A percentile compares a stretch with the other conserved stretches of the same genome.
These are phyloP conservation scores for Aegilops tauschii DNA, from an alignment of 176 grass and related monocot species.

Conservation along the genomic window DNA sequence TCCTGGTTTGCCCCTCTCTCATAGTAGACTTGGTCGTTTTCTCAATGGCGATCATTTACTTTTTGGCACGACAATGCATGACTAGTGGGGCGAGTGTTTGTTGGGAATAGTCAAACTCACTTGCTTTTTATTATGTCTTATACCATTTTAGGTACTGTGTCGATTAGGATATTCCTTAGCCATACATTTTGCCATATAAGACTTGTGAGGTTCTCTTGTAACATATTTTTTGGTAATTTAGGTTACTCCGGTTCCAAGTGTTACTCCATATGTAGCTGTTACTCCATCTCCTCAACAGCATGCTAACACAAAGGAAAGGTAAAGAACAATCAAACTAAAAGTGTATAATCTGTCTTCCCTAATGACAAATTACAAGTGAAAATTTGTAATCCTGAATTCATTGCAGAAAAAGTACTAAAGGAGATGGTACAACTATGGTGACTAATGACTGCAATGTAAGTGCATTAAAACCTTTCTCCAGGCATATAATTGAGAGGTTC, in stretches of 20 bases:
- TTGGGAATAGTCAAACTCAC: too few relatives aligned
- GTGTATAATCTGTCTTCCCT: background rate
- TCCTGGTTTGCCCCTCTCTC: too few relatives aligned
- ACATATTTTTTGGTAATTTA: slow-evolving; percentile 1
- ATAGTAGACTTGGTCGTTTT: too few relatives aligned
- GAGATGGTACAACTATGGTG: slow-evolving; percentile 24
- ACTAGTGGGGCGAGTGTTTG: too few relatives aligned
- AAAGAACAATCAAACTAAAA: slow-evolving; percentile 3
- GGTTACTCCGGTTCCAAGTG: background rate
- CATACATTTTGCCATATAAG: background rate
- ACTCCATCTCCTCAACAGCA: slow-evolving; percentile 16
- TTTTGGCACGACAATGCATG: too few relatives aligned
- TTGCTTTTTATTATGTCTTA: background rate
- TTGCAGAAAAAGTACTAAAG: slow-evolving; percentile 44
- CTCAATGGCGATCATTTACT: too few relatives aligned
- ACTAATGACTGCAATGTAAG: slow-evolving; percentile 58
- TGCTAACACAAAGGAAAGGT: slow-evolving; percentile 54
- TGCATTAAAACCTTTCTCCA: background rate
- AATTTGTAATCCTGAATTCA: background rate
- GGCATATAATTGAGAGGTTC: background rate
- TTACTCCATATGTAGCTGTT: too few relatives aligned
- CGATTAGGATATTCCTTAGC: background rate
- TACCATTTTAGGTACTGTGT: background rate
- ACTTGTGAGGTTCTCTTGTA: background rate
- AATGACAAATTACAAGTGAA: background rate